Percentiles rank a stretch among this genome's conserved stretches.
phyloP scores from a whole-genome alignment of 495 filamentous ascomycete genomes.

The Penicillium subrubescens region DNA sequence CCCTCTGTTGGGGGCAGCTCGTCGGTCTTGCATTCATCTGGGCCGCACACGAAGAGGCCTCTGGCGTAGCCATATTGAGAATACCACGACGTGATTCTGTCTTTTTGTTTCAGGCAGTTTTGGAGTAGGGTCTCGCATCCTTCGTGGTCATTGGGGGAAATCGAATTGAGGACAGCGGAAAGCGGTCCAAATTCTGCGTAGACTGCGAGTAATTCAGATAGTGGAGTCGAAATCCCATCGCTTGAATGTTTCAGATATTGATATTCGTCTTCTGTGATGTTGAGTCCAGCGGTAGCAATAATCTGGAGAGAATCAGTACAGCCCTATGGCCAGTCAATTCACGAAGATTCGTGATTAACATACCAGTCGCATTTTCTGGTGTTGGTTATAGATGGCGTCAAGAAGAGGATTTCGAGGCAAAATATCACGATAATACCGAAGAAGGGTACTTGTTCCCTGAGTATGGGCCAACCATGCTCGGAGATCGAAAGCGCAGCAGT shows the following conservation, averaged over 20 bases:
- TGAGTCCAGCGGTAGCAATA: background rate
- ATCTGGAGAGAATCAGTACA: background rate
- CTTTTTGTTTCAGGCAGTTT: background rate
- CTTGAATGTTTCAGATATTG: slow-evolving; percentile 1
- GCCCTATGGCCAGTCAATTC: background rate
- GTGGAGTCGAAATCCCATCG: background rate
- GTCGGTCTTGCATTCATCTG: background rate
- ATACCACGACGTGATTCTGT: slow-evolving; percentile 8
- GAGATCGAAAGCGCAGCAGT: slow-evolving; percentile 3
- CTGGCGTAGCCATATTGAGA: background rate
- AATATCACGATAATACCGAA: background rate
- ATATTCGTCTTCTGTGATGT: slow-evolving; percentile 3
- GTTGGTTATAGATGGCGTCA: slow-evolving; percentile 5
- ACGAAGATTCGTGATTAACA: background rate
- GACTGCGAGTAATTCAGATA: slow-evolving; percentile 2
- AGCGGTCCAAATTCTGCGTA: slow-evolving; percentile 3
- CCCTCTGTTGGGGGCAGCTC: background rate
- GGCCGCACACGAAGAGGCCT: background rate
- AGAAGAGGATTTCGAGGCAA: slow-evolving; percentile 5
- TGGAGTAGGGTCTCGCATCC: background rate
- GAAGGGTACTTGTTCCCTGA: slow-evolving; percentile 3
- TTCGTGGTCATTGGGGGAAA: background rate
- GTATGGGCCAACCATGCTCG: slow-evolving; percentile 3
- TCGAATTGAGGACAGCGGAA: background rate
- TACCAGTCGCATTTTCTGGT: slow-evolving; percentile 8